These are phyloP conservation scores for Boletellus ananiceps DNA, from an alignment of 768 basidiomycete species.

Conservation along the genomic window DNA sequence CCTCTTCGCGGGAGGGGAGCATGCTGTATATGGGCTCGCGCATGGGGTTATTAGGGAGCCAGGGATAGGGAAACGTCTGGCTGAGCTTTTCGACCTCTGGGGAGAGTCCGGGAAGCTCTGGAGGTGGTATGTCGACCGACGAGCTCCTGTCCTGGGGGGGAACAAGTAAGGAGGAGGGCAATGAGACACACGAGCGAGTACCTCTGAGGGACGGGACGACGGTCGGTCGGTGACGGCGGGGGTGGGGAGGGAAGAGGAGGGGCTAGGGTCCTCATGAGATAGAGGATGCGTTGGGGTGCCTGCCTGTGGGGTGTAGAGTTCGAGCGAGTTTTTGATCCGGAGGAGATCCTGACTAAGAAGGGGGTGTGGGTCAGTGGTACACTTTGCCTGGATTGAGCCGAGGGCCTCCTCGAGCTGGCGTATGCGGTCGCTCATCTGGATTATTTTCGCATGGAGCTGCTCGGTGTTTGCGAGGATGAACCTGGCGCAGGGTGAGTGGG, in stretches of 20 bases:
- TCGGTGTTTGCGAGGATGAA: constrained; percentile 68
- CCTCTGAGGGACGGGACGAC: constrained; percentile 25
- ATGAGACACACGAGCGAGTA: neutral
- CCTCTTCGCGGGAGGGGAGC: constrained; percentile 56
- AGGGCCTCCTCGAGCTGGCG: constrained; percentile 61
- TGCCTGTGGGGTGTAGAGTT: constrained; percentile 44
- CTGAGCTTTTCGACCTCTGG: constrained; percentile 46
- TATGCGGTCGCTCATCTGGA: constrained; percentile 57
- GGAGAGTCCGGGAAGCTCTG: constrained; percentile 15
- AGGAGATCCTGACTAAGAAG: constrained; percentile 55
- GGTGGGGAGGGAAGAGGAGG: constrained; percentile 11
- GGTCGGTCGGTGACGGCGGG: constrained; percentile 8
- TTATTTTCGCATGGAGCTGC: constrained; percentile 60
- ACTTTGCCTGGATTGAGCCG: constrained; percentile 38
- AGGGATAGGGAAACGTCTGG: constrained; percentile 66
- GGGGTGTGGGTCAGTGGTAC: constrained; percentile 45
- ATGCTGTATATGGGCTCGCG: constrained; percentile 60
- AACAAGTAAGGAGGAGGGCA: neutral
- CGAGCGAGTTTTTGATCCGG: constrained; percentile 63
- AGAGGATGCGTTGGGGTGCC: too few relatives aligned
- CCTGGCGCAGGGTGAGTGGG: constrained; percentile 29
- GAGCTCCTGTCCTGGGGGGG: constrained; percentile 22
- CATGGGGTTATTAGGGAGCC: constrained; percentile 58
- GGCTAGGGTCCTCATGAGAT: constrained; percentile 3
- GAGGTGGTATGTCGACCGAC: constrained; percentile 13